A percentile compares a stretch with the other conserved stretches of the same genome.
Conservation (phyloP, 2,329 filamentous ascomycete species). For the Orbilia blumenaviensis region DNA sequence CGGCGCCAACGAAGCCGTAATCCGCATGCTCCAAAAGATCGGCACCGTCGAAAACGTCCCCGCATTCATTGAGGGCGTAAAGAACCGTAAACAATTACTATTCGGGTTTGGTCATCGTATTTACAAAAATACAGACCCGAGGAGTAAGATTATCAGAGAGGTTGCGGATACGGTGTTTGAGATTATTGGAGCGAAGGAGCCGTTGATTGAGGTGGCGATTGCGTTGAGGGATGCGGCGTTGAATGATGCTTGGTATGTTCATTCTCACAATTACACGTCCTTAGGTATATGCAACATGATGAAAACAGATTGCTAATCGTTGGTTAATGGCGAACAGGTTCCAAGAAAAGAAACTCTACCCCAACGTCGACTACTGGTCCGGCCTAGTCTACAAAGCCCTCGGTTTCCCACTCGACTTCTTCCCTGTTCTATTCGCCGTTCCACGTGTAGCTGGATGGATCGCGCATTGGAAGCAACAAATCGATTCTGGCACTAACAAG, state of each 20-base stretch:
- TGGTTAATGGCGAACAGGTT: constrained; percentile 58
- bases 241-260: constrained; percentile 53
- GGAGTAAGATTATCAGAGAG: constrained; percentile 65
- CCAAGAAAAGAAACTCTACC: constrained; percentile 66
- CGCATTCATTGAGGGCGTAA: constrained; percentile 65
- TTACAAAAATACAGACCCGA: constrained; percentile 68
- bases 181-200: constrained; percentile 65
- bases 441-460: constrained; percentile 66
- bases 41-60: constrained; percentile 66
- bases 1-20: constrained; percentile 69
- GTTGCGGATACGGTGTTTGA: constrained; percentile 66
- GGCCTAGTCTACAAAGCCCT: constrained; percentile 67
- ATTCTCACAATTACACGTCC: constrained; percentile 59
- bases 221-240: constrained; percentile 62
- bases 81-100: constrained; percentile 65
- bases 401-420: constrained; percentile 67
- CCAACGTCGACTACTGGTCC: constrained; percentile 67
- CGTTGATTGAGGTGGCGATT: constrained; percentile 65
- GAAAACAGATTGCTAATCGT: constrained; percentile 57
- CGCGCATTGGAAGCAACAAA: constrained; percentile 67
- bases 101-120: constrained; percentile 69
- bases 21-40: constrained; percentile 67
- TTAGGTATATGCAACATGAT: constrained; percentile 60
- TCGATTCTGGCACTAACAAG: constrained; percentile 64
- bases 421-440: constrained; percentile 66